phyloP scores from a whole-genome alignment of 2,329 filamentous ascomycete species.

The Byssoonygena ceratinophila region DNA sequence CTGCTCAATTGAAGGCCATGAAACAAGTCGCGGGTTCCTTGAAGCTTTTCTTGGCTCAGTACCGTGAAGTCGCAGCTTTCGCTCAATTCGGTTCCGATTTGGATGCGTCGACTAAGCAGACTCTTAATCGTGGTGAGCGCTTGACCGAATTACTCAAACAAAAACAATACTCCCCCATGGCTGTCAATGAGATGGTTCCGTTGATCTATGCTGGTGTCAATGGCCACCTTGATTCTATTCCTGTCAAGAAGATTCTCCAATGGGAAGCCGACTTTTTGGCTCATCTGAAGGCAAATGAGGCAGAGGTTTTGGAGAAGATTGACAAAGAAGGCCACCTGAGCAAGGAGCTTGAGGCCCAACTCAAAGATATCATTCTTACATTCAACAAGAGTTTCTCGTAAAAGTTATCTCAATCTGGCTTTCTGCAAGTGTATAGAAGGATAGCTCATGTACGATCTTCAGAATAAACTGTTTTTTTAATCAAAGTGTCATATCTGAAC shows the following conservation, averaged over 20 bases:
- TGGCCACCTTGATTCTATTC: constrained; percentile 79
- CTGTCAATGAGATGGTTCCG: constrained; percentile 99
- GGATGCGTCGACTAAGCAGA: constrained; percentile 98
- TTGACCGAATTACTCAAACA: constrained; percentile 98
- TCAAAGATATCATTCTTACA: constrained; percentile 58
- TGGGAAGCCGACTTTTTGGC: constrained; percentile 94
- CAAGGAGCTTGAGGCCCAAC: constrained; percentile 65
- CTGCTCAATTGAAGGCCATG: constrained; percentile 99
- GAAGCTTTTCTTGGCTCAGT: constrained; percentile 99
- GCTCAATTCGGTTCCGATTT: constrained; percentile 99
- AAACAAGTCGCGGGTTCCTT: constrained; percentile 99
- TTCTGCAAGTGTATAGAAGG: constrained; percentile 10
- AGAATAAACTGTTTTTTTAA: constrained; percentile 12
- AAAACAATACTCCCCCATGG: constrained; percentile 98
- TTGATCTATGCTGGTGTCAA: constrained; percentile 99
- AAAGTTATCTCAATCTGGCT: not conserved
- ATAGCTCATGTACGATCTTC: constrained; percentile 18
- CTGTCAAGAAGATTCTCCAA: constrained; percentile 78
- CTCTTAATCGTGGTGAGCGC: constrained; percentile 94
- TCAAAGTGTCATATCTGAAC: not conserved
- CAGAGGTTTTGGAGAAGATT: constrained; percentile 70
- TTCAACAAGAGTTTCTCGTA: constrained; percentile 91
- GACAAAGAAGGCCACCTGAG: constrained; percentile 92
- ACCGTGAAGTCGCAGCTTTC: constrained; percentile 99
- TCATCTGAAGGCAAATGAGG: constrained; percentile 84